Evolutionary conservation across 257 asterid species (phyloP).

Genomic region (Ilex aquifolium): DNA sequence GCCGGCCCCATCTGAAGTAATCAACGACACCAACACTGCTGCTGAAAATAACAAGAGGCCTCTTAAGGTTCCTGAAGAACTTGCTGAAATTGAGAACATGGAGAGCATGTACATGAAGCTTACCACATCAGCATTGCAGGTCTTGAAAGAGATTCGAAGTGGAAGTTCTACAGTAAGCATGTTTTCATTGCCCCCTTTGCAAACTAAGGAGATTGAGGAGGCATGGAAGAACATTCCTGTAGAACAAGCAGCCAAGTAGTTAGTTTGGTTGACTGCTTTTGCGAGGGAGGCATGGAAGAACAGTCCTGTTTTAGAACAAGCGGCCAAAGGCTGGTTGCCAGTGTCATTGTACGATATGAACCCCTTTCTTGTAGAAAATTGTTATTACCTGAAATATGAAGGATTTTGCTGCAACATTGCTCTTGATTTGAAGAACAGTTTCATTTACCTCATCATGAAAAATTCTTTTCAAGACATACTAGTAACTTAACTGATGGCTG

Average conservation of each 20-base stretch:
- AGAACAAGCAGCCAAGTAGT: slow-evolving; percentile 30
- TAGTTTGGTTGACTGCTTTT: neutral
- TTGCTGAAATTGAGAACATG: slow-evolving; percentile 47
- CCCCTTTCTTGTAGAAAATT: too few species aligned
- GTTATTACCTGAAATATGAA: too few species aligned
- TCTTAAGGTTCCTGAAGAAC: slow-evolving; percentile 45
- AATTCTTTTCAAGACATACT: too few species aligned
- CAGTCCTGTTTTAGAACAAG: slow-evolving; percentile 26
- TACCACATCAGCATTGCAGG: slow-evolving; percentile 49
- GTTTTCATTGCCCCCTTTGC: slow-evolving; percentile 73
- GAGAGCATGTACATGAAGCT: slow-evolving; percentile 58
- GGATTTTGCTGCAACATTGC: too few species aligned
- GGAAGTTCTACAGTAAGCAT: slow-evolving; percentile 59
- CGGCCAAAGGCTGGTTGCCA: slow-evolving; percentile 5
- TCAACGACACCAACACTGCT: slow-evolving; percentile 17
- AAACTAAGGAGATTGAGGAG: slow-evolving; percentile 25
- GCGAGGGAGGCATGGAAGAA: slow-evolving; percentile 25
- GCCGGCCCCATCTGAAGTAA: slow-evolving; percentile 31
- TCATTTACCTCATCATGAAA: too few species aligned
- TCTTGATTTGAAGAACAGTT: too few species aligned
- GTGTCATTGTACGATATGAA: too few species aligned
- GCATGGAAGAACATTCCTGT: slow-evolving; percentile 24
- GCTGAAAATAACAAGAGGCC: slow-evolving; percentile 18
- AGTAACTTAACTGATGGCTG: too few species aligned
- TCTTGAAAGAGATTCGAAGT: slow-evolving; percentile 53